A percentile compares a stretch with the other conserved stretches of the same genome.
These are phyloP conservation scores for Pezicula carpinea DNA, from an alignment of 2,329 filamentous ascomycete species.

Conservation along the genomic window DNA sequence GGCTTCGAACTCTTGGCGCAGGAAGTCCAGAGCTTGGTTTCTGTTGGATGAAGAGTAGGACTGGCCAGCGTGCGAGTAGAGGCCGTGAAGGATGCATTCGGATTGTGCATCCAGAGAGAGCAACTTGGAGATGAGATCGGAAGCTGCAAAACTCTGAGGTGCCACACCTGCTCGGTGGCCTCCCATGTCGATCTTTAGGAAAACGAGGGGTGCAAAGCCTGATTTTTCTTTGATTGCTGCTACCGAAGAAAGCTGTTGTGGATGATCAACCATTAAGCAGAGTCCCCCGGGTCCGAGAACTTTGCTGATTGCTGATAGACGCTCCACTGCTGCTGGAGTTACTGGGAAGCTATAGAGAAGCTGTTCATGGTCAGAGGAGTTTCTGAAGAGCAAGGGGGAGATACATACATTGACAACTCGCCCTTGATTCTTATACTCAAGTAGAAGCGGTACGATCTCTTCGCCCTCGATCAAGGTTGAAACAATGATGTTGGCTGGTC, in stretches of 20 bases:
- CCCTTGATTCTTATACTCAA: slow-evolving; percentile 49
- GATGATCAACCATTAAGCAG: slow-evolving; percentile 66
- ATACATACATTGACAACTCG: slow-evolving; percentile 53
- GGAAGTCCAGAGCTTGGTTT: slow-evolving; percentile 51
- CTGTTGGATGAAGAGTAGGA: slow-evolving; percentile 57
- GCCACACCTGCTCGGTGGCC: slow-evolving; percentile 65
- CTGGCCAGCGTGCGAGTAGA: slow-evolving; percentile 72
- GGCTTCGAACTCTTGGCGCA: slow-evolving; percentile 56
- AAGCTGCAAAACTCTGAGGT: slow-evolving; percentile 42
- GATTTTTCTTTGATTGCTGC: slow-evolving; percentile 36
- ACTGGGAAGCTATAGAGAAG: slow-evolving; percentile 63
- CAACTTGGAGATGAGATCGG: slow-evolving; percentile 40
- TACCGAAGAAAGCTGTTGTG: slow-evolving; percentile 51
- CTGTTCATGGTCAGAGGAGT: slow-evolving; percentile 6
- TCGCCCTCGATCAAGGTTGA: slow-evolving; percentile 75
- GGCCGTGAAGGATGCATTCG: slow-evolving; percentile 46
- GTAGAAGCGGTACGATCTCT: slow-evolving; percentile 54
- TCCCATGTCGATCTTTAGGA: slow-evolving; percentile 73
- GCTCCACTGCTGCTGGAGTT: slow-evolving; percentile 52
- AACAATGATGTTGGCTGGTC: slow-evolving; percentile 54
- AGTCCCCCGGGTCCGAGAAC: slow-evolving; percentile 52
- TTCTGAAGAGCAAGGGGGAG: background rate
- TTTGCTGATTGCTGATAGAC: slow-evolving; percentile 52
- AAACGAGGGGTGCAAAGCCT: slow-evolving; percentile 49
- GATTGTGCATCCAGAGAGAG: slow-evolving; percentile 38